phyloP scores from a whole-genome alignment of 306 rosid genomes.

The Rosa rugosa region DNA sequence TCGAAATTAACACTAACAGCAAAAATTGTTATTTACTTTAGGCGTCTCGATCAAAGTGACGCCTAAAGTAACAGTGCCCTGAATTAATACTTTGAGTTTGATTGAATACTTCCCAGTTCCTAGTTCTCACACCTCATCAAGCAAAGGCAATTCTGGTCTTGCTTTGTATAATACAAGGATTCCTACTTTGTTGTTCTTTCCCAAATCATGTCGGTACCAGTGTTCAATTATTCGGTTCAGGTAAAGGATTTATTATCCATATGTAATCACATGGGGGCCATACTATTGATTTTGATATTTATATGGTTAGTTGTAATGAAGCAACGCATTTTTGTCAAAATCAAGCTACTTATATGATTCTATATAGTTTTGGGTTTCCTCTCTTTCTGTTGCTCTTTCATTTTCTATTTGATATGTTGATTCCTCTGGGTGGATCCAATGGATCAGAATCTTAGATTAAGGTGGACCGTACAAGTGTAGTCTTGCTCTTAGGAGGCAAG shows the following conservation, averaged over 20 bases:
- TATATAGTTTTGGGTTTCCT: background rate
- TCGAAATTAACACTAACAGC: background rate
- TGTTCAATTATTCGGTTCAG: background rate
- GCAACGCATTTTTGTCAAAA: background rate
- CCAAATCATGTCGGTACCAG: background rate
- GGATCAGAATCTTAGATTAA: slow-evolving; percentile 12
- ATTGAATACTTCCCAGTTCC: background rate
- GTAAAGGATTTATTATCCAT: slow-evolving; percentile 4
- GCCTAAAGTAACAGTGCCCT: background rate
- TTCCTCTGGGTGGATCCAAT: background rate
- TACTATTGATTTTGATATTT: background rate
- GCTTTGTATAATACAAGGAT: no score
- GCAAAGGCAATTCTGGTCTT: background rate
- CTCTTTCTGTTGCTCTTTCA: background rate
- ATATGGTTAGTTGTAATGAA: background rate
- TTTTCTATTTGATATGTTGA: background rate
- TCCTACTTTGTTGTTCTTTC: background rate
- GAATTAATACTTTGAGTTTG: slow-evolving; percentile 6
- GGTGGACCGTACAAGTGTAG: background rate
- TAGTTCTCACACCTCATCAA: background rate
- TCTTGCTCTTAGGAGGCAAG: slow-evolving; percentile 2
- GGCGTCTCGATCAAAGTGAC: no score
- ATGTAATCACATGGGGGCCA: slow-evolving; percentile 7
- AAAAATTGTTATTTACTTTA: no score
- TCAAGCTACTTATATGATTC: background rate